A percentile compares a stretch with the other conserved stretches of the same genome.
Conservation (phyloP, 371 early-diverging fungal genomes). For the Haplosporangium sp. region DNA sequence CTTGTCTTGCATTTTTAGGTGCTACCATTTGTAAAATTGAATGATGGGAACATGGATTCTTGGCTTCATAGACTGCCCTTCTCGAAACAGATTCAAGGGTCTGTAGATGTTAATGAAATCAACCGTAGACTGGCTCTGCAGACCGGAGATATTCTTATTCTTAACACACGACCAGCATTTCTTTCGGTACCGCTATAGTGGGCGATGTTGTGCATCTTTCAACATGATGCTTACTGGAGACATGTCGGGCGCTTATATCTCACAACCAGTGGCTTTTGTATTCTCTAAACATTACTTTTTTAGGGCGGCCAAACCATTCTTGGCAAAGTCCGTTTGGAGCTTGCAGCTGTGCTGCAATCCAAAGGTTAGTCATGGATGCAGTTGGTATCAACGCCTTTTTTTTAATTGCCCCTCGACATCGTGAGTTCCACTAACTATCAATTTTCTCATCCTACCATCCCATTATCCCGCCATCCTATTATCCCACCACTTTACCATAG, state of each 20-base stretch:
- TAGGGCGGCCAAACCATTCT: slow-evolving; percentile 82
- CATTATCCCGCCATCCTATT: neutral
- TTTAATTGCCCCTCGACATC: neutral
- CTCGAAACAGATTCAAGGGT: slow-evolving; percentile 48
- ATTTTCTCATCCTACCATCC: neutral
- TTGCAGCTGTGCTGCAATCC: slow-evolving; percentile 66
- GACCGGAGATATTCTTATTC: slow-evolving; percentile 69
- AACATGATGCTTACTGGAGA: neutral
- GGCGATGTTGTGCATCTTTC: neutral
- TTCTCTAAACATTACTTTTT: neutral
- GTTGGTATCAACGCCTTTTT: neutral
- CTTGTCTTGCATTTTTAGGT: slow-evolving; percentile 1
- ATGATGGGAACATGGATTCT: slow-evolving; percentile 62
- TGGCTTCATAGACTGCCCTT: slow-evolving; percentile 66
- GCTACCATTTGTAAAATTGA: slow-evolving; percentile 65
- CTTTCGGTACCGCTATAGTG: slow-evolving; percentile 56
- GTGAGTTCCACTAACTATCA: too few species aligned
- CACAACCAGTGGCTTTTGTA: neutral
- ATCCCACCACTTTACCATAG: slow-evolving; percentile 21
- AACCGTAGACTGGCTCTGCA: slow-evolving; percentile 58
- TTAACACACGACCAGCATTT: slow-evolving; percentile 67
- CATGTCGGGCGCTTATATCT: neutral
- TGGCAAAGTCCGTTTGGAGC: slow-evolving; percentile 76
- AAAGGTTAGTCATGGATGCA: slow-evolving; percentile 55
- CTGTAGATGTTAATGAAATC: slow-evolving; percentile 25